Evolutionary conservation across 129 eudicot genomes (phyloP).

Genomic region (sunflower (Helianthus annuus)): HanXRQr2.0-SUNRISE NC_035435.2:121102516-121103015

Average conservation of each 20-base stretch:
- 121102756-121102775: constrained; percentile 39
- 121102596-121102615: constrained; percentile 27
- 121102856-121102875: constrained; percentile 67
- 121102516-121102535: constrained; percentile 43
- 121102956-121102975: constrained; percentile 73
- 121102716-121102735: constrained; percentile 43
- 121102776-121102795: constrained; percentile 80
- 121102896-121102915: constrained; percentile 37
- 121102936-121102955: constrained; percentile 78
- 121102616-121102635: constrained; percentile 40
- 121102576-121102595: constrained; percentile 60
- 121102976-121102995: constrained; percentile 38
- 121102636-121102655: constrained; percentile 74
- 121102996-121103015: constrained; percentile 60
- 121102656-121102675: constrained; percentile 57
- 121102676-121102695: constrained; percentile 76
- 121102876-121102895: constrained; percentile 48
- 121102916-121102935: constrained; percentile 39
- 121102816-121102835: constrained; percentile 74
- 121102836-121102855: constrained; percentile 72
- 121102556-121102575: constrained; percentile 56
- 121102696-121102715: constrained; percentile 42
- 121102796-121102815: constrained; percentile 38
- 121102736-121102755: constrained; percentile 32
- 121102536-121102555: constrained; percentile 46